A percentile compares a stretch with the other conserved stretches of the same genome.
phyloP scores from a whole-genome alignment of 176 grass and related monocot genomes.

The Microstegium vimineum region DNA sequence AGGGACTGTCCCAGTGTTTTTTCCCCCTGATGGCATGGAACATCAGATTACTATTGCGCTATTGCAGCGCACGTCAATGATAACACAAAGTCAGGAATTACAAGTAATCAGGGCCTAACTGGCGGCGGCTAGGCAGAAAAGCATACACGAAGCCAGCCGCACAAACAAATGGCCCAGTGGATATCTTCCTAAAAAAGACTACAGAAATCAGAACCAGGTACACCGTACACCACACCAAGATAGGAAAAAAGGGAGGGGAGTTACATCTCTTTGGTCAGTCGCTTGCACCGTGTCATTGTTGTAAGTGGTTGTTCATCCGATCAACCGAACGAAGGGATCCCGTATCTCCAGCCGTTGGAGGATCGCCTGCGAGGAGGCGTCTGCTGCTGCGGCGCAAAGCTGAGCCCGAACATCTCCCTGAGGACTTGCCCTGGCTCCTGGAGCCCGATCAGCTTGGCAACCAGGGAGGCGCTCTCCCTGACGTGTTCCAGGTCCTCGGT shows the following conservation, averaged over 20 bases:
- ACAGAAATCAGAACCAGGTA: constrained; percentile 15
- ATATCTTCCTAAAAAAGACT: neutral
- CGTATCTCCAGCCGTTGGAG: constrained; percentile 69
- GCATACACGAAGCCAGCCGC: constrained; percentile 17
- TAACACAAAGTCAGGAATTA: neutral
- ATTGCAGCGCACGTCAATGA: neutral
- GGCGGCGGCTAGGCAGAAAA: constrained; percentile 11
- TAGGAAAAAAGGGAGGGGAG: neutral
- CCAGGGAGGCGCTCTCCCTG: constrained; percentile 74
- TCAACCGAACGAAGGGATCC: constrained; percentile 53
- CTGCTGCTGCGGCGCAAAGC: constrained; percentile 67
- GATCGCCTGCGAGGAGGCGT: constrained; percentile 37
- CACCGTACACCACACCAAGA: neutral
- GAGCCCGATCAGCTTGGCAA: constrained; percentile 75
- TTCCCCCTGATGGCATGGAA: neutral
- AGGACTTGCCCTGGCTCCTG: constrained; percentile 68
- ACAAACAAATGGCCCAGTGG: neutral
- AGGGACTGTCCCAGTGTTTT: neutral
- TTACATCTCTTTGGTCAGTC: constrained; percentile 33
- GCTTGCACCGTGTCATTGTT: neutral
- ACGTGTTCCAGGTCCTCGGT: constrained; percentile 67
- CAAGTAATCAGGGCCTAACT: constrained; percentile 1
- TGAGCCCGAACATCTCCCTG: constrained; percentile 95
- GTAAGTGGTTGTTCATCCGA: neutral
- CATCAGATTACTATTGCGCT: neutral